Conservation (phyloP, 2,329 filamentous ascomycete species). For the Cordyceps javanica region DNA sequence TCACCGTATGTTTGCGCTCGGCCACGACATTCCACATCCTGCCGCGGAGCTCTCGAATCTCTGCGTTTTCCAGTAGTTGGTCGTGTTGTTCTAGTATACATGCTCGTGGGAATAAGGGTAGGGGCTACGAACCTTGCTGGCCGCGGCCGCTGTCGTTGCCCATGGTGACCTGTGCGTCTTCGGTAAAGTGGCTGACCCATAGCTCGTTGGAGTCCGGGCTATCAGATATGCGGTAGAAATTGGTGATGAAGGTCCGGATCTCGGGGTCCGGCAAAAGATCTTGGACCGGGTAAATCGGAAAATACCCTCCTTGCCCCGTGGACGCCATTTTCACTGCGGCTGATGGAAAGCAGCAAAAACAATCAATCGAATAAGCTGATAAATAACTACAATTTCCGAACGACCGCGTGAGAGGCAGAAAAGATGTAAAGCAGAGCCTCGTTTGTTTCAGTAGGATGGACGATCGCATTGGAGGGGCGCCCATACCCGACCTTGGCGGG, state of each 20-base stretch:
- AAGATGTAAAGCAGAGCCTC: not conserved
- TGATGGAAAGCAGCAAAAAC: not conserved
- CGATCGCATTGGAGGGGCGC: slow-evolving; percentile 4
- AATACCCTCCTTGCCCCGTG: slow-evolving; percentile 20
- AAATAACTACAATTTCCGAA: no score
- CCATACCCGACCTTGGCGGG: not conserved
- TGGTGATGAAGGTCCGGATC: slow-evolving; percentile 33
- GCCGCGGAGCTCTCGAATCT: slow-evolving; percentile 33
- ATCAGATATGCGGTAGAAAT: slow-evolving; percentile 41
- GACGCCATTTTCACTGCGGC: not conserved
- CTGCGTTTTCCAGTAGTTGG: slow-evolving; percentile 20
- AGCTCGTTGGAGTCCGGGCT: slow-evolving; percentile 33
- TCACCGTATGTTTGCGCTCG: slow-evolving; percentile 34
- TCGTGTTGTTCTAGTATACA: not conserved
- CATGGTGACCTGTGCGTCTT: slow-evolving; percentile 37
- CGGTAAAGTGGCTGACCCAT: slow-evolving; percentile 37
- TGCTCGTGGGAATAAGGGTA: not conserved
- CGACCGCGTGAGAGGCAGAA: not conserved
- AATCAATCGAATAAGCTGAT: not conserved
- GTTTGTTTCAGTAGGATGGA: not conserved
- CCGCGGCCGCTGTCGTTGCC: slow-evolving; percentile 34
- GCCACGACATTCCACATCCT: slow-evolving; percentile 39
- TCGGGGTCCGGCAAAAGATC: slow-evolving; percentile 25
- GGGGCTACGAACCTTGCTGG: slow-evolving; percentile 24
- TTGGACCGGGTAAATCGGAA: slow-evolving; percentile 26